Conservation (phyloP, 2,329 filamentous ascomycete genomes). For the Colletotrichum theobromicola region DNA sequence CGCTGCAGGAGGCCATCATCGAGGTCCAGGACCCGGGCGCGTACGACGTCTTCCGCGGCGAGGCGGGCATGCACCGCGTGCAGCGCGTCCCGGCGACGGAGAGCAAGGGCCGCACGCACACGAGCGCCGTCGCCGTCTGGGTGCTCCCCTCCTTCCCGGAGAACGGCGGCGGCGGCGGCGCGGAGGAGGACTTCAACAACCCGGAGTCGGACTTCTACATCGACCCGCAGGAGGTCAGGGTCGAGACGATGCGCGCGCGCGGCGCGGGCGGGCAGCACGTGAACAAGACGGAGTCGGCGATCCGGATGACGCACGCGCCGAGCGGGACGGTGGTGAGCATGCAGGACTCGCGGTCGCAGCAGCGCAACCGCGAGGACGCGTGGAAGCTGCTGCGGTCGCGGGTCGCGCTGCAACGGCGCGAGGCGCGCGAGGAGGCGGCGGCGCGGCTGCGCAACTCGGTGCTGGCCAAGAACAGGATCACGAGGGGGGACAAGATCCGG, state of each 20-base stretch:
- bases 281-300: constrained; percentile 96
- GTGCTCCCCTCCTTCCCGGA: constrained; percentile 85
- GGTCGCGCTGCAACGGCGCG: constrained; percentile 79
- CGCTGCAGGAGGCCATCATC: constrained; percentile 85
- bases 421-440: constrained; percentile 83
- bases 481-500: constrained; percentile 89
- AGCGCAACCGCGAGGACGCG: constrained; percentile 84
- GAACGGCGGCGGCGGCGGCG: constrained; percentile 49
- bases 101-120: constrained; percentile 89
- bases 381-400: constrained; percentile 86
- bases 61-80: constrained; percentile 94
- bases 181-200: constrained; percentile 71
- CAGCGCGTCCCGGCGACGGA: constrained; percentile 94
- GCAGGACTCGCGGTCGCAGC: constrained; percentile 91
- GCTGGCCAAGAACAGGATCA: constrained; percentile 80
- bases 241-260: constrained; percentile 89
- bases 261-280: constrained; percentile 97
- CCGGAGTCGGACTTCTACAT: constrained; percentile 93
- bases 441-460: constrained; percentile 77
- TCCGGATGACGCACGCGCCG: constrained; percentile 88
- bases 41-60: constrained; percentile 82
- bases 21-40: constrained; percentile 79
- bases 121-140: constrained; percentile 89
- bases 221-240: constrained; percentile 78
- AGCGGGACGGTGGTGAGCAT: constrained; percentile 88